Evolutionary conservation across 257 asterid species (phyloP).

Genomic region (Rhazya stricta): DNA sequence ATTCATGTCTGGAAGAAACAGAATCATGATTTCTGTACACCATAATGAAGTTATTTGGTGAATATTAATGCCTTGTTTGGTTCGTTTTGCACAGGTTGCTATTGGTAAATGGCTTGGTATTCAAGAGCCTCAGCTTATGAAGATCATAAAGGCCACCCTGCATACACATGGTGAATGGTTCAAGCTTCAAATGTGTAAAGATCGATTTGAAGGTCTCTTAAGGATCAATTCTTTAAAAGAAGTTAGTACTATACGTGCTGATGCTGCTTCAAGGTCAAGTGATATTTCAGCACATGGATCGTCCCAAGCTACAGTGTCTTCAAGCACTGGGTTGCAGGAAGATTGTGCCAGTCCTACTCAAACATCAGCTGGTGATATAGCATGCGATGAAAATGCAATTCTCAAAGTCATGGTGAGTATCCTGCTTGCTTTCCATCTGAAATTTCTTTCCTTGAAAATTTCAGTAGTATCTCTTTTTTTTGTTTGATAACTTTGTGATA

Average conservation of each 20-base stretch:
- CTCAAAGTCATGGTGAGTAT: slow-evolving; percentile 91
- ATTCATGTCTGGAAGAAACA: background rate
- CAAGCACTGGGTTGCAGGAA: slow-evolving; percentile 56
- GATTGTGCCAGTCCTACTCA: slow-evolving; percentile 75
- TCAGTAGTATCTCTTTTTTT: background rate
- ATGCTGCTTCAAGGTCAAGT: slow-evolving; percentile 48
- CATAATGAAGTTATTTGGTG: background rate
- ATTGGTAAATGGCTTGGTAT: slow-evolving; percentile 79
- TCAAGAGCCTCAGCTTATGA: slow-evolving; percentile 96
- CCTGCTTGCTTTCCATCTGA: slow-evolving; percentile 7
- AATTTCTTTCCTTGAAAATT: background rate
- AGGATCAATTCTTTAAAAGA: slow-evolving; percentile 73
- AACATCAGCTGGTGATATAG: slow-evolving; percentile 53
- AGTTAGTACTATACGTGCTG: slow-evolving; percentile 50
- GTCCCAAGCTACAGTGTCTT: slow-evolving; percentile 62
- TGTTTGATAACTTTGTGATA: background rate
- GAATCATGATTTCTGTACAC: background rate
- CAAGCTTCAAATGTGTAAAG: slow-evolving; percentile 96
- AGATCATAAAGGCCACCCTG: slow-evolving; percentile 71
- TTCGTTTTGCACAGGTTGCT: slow-evolving; percentile 64
- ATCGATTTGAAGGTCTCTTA: slow-evolving; percentile 78
- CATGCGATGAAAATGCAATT: slow-evolving; percentile 83
- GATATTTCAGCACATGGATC: slow-evolving; percentile 71
- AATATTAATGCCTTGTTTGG: background rate
- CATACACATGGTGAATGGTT: slow-evolving; percentile 86